phyloP scores from a whole-genome alignment of 129 eudicot genomes.

The Centaurea solstitialis region DNA sequence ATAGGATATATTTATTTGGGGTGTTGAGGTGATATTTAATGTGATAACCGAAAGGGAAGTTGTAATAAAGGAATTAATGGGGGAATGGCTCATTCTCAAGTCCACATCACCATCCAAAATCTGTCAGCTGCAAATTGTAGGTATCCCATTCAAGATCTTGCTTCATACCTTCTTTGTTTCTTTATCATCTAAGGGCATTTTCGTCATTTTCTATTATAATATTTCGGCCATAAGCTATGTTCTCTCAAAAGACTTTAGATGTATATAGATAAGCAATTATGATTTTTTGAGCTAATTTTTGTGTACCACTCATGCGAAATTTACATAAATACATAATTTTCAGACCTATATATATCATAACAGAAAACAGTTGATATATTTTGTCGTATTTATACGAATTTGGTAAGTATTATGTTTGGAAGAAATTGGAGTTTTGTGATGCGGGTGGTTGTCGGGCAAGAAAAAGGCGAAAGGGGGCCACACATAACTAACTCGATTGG shows the following conservation, averaged over 20 bases:
- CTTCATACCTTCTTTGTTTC: constrained; percentile 39
- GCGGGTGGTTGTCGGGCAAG: constrained; percentile 22
- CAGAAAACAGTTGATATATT: background rate
- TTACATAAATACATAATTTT: background rate
- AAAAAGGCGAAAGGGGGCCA: constrained; percentile 26
- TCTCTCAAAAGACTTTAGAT: background rate
- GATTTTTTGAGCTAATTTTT: background rate
- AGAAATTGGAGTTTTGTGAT: constrained; percentile 22
- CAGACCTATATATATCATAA: background rate
- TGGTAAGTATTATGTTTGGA: constrained; percentile 17
- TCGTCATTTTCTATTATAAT: background rate
- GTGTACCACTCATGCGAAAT: background rate
- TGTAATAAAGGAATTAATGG: constrained; percentile 30
- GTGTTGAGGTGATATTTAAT: constrained; percentile 25
- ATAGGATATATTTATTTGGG: constrained; percentile 5
- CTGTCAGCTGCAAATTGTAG: constrained; percentile 36
- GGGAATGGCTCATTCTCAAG: constrained; percentile 40
- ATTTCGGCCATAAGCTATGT: background rate
- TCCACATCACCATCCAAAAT: constrained; percentile 34
- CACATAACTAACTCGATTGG: constrained; percentile 13
- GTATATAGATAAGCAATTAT: background rate
- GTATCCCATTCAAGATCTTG: constrained; percentile 40
- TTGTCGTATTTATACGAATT: constrained; percentile 15
- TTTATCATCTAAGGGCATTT: constrained; percentile 10
- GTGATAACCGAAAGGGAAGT: constrained; percentile 39